Evolutionary conservation across 768 basidiomycete genomes (phyloP), one percentile per base, ranked within the genome.

Genomic region (Hemileccinum impolitum): DNA sequence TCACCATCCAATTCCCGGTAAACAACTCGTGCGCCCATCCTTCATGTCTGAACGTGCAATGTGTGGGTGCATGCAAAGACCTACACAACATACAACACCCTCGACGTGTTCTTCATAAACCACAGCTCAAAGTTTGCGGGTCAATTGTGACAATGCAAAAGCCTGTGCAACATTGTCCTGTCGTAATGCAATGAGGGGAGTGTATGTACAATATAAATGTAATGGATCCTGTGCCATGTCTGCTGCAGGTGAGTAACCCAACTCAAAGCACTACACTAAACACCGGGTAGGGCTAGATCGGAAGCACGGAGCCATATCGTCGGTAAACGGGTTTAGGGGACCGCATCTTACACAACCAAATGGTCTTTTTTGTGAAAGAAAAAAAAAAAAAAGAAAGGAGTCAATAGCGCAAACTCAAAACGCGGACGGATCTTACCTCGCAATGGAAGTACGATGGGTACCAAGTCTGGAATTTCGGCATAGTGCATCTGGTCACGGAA

Each of bases 401-500:
- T 62, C 52, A 53, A 28, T 14, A 31, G 36, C 14, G 30, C 43
- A 8, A 8, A 23, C 21, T 28, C 11, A 23, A 36, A 46, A 38
- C 13, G 37, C 18, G 56, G 53, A 38, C 55, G 58, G 57, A 56
- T 69, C 82, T 61, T 64, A 86, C 87, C 86, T 78, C 79, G 73
- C 64, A 90, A 72, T 45, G 89, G 90, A 48, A 90, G 75, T 19
- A 94, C 80, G 10, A 84, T 77, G 36, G 85, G 77, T 49, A 75
- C 63, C 69, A 80, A 78, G 62, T 85, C 88, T 54, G 84, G 78
- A 47, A 87, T 81, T 62, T 91, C 89, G 63, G 84, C 81, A 60
- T 83, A 87, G 63, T 94, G 92, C 67, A 71, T 59, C 50, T 78
- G 77, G 36, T 81, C 83, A 59, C 78, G 76, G 75, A 94, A 96